phyloP scores from a whole-genome alignment of 2,329 filamentous ascomycete species.

The Lachnellula subtilissima region DNA sequence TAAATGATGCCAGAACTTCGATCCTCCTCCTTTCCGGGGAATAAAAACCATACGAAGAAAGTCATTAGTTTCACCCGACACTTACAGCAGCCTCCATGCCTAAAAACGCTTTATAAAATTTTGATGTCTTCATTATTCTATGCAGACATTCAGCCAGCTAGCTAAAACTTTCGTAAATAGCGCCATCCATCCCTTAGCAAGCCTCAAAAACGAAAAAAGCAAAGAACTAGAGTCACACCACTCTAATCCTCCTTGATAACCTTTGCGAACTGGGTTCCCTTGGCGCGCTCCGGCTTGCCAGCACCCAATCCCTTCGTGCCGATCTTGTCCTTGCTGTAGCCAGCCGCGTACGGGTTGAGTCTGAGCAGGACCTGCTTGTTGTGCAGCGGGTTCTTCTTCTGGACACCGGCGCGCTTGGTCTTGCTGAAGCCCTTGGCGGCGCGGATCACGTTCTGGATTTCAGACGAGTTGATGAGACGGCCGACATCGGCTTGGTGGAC shows the following conservation, averaged over 20 bases:
- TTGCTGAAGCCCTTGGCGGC: constrained; percentile 83
- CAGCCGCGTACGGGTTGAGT: constrained; percentile 94
- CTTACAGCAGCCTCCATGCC: too few species aligned
- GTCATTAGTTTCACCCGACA: too few species aligned
- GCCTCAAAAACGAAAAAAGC: constrained; percentile 10
- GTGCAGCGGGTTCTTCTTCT: constrained; percentile 99
- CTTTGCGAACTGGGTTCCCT: constrained; percentile 32
- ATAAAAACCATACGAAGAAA: too few species aligned
- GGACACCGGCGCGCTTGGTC: constrained; percentile 85
- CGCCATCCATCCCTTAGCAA: constrained; percentile 12
- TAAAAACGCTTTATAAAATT: background rate
- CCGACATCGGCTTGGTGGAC: constrained; percentile 92
- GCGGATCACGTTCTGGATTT: constrained; percentile 93
- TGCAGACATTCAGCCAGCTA: constrained; percentile 16
- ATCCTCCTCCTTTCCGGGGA: too few species aligned
- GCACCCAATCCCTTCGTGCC: constrained; percentile 63
- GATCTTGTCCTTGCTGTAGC: constrained; percentile 82
- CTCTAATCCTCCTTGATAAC: constrained; percentile 48
- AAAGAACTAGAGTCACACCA: constrained; percentile 19
- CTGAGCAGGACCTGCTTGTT: constrained; percentile 99
- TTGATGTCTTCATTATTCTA: constrained; percentile 14
- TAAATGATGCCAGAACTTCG: too few species aligned
- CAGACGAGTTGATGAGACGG: constrained; percentile 98
- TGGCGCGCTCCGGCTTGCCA: constrained; percentile 50
- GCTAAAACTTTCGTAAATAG: constrained; percentile 8